Conservation (phyloP, 148 eudicot genomes). For the Rhododendron ovatum region DNA sequence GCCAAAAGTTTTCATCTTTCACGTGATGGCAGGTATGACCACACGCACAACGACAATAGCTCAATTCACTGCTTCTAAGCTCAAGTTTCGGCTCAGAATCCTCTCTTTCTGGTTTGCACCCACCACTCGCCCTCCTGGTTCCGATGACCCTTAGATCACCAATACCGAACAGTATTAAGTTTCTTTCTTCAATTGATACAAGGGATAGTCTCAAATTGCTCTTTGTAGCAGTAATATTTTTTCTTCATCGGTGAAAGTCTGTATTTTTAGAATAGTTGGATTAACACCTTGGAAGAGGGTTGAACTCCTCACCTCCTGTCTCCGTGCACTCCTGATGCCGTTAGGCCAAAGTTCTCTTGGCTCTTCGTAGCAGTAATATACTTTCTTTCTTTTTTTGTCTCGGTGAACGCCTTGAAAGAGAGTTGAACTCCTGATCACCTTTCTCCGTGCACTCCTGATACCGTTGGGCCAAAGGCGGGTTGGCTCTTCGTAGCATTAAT, state of each 20-base stretch:
- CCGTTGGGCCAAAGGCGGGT: neutral
- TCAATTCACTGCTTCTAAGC: constrained; percentile 10
- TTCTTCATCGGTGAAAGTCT: neutral
- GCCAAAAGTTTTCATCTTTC: constrained; percentile 5
- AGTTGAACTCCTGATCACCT: neutral
- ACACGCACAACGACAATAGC: constrained; percentile 10
- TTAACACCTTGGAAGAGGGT: too few relatives aligned
- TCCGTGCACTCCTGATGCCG: too few relatives aligned
- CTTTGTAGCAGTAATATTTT: neutral
- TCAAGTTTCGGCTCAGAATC: constrained; percentile 25
- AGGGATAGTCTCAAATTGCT: neutral
- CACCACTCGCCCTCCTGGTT: constrained; percentile 54
- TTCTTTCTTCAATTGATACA: neutral
- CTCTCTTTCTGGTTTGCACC: constrained; percentile 55
- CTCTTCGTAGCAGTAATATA: too few relatives aligned
- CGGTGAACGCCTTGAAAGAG: too few relatives aligned
- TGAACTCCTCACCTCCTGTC: too few relatives aligned
- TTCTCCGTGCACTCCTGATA: neutral
- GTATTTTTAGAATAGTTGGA: neutral
- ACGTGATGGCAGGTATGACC: constrained; percentile 22
- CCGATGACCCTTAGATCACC: constrained; percentile 19
- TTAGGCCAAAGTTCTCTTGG: too few relatives aligned
- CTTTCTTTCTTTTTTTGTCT: too few relatives aligned
- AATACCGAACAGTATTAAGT: neutral
- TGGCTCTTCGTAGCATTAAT: neutral